Evolutionary conservation across 2,329 filamentous ascomycete species (phyloP).

Genomic region (Cryoendolithus antarcticus): DNA sequence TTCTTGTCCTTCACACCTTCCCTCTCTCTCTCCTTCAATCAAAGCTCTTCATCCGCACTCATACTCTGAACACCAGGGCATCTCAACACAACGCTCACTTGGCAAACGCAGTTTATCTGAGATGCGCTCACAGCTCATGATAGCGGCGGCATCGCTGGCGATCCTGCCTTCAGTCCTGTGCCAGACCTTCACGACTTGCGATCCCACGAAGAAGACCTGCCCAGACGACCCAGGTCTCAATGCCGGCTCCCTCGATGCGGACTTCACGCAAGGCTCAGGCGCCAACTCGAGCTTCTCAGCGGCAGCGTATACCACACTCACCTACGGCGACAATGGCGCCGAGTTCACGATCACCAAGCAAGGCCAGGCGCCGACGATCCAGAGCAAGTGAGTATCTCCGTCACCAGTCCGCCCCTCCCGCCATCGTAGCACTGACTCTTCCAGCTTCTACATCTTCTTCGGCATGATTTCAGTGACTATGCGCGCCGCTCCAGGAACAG

Average conservation of each 20-base stretch:
- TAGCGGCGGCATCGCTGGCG: constrained; percentile 24
- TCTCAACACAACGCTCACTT: no score
- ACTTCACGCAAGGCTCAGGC: constrained; percentile 45
- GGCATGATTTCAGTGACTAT: constrained; percentile 38
- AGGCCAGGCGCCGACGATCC: constrained; percentile 66
- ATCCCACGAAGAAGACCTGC: constrained; percentile 61
- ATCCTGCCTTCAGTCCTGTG: constrained; percentile 42
- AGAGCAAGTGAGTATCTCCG: constrained; percentile 44
- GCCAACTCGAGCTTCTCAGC: constrained; percentile 46
- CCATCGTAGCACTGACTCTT: no score
- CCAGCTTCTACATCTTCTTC: constrained; percentile 69
- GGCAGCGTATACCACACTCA: constrained; percentile 52
- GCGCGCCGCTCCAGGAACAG: constrained; percentile 40
- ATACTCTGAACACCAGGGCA: no score
- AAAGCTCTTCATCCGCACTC: no score
- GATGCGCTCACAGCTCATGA: constrained; percentile 20
- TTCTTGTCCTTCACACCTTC: no score
- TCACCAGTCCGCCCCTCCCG: no score
- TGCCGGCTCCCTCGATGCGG: constrained; percentile 36
- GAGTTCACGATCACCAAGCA: constrained; percentile 58
- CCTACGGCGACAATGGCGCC: constrained; percentile 53
- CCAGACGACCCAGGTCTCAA: constrained; percentile 60
- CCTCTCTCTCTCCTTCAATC: no score
- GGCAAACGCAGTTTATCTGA: no score
- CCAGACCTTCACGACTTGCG: constrained; percentile 67